phyloP scores from a whole-genome alignment of 208 protist species.

The Tritrichomonas musculus region DNA sequence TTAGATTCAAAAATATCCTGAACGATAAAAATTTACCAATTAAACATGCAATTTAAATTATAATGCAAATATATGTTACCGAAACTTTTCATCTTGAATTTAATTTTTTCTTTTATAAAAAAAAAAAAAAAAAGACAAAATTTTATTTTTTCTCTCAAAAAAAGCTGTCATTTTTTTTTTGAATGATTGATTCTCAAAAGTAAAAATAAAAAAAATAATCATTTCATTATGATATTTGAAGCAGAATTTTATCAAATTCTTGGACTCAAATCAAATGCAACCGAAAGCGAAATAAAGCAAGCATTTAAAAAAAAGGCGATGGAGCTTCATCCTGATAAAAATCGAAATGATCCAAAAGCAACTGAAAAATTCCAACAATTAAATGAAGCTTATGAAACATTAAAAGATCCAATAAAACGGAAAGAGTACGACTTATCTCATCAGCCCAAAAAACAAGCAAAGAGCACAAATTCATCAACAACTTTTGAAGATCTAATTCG shows the following conservation, averaged over 20 bases:
- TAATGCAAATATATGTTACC: not conserved
- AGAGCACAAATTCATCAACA: no score
- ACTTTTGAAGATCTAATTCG: no score
- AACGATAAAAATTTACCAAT: no score
- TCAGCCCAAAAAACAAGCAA: no score
- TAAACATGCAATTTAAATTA: no score
- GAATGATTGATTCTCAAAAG: not conserved
- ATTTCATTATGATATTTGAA: not conserved
- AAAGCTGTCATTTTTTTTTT: not conserved
- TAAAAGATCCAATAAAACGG: constrained; percentile 13
- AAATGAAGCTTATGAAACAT: constrained; percentile 4
- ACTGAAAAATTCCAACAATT: not conserved
- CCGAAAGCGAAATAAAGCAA: not conserved
- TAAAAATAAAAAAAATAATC: not conserved
- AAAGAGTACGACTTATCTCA: not conserved
- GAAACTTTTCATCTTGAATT: not conserved
- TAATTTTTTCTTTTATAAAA: not conserved
- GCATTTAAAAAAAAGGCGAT: not conserved
- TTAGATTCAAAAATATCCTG: no score
- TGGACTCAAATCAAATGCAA: not conserved
- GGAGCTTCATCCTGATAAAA: constrained; percentile 36
- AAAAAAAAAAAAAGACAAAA: not conserved
- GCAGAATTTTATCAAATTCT: not conserved
- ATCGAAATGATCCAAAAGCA: constrained; percentile 18
- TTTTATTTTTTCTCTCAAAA: not conserved